Evolutionary conservation across 305 asterid genomes (phyloP), one percentile per base, ranked within the genome.

Genomic region (Solanum hybrid): DNA sequence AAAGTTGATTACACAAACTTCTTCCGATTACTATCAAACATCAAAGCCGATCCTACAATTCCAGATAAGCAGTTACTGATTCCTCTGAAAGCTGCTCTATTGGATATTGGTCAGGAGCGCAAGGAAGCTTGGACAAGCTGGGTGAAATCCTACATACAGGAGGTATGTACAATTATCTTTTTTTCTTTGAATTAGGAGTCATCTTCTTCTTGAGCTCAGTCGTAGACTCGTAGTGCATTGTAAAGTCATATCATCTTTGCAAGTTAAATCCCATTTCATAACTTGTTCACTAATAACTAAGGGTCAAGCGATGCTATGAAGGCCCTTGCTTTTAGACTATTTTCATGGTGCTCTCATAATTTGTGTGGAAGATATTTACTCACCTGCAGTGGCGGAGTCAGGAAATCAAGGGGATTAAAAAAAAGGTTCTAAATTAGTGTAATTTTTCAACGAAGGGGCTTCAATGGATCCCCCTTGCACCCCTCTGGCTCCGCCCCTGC

Each of bases 1-100:
- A 97, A 97, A 94, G 99, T 96, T 86, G 99, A 97, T 95, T 96
- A 96, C 96, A 97, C 99, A 78, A 97, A 96, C 89, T 97, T 97
- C 94, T 97, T 96, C 89, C 97, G 99, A 92, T 90, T 91, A 92
- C 96, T 97, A 77, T 96, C 99, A 66, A 96, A 96, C 91, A 90
- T 96, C 90, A 96, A 97, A 93, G 96, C 98, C 87, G 96, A 96
- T 91, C 91, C 94, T 26, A 89, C 94, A 38, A 91, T 92, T 89
- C 94, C 91, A 71, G 96, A 93, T 78, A 95, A 94, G 36, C 95
- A 94, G 91, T 92, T 95, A 86, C 91, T 95, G 93, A 75, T 91
- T 92, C 98, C 99, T 40, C 91, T 97, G 87, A 96, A 96, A 92
- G 97, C 98, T 90, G 99, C 92, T 88, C 93, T 97, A 76, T 92